Base-by-base conservation (phyloP, 148 eudicot genomes). In the Vaccinium corymbosum region DNA sequence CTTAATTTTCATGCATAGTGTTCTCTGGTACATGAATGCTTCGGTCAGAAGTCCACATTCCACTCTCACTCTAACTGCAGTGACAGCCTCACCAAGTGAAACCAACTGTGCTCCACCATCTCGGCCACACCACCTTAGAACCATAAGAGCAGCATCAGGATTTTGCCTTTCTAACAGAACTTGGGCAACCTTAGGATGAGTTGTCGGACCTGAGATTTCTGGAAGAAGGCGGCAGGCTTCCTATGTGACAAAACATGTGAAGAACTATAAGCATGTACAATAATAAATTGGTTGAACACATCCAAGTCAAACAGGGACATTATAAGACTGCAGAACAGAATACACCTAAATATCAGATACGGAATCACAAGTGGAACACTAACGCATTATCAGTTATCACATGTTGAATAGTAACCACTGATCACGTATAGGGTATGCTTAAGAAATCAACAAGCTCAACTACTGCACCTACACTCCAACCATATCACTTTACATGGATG, bases 111-210 rank as follows among this genome's bases (percentile, higher is more conserved):
- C 79, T 72, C 92, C 92, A 82, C 90, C 90, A 86, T 97, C 99
- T 87, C 84, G 90, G 57, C 99, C 98, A 81, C 92, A 92, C 96
- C 95, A 97, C 80, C 99, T 91, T 85, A 97, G 86, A 89, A 92
- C 94, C 99, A 95, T 97, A 85, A 97, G 95, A 81, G 99, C 98
- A 83, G 96, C 91, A 90, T 97, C 95, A 78, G 98, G 93, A 88
- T 91, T 88, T 85, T 90, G 89, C 88, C 98, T 92, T 88, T 97
- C 98, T 80, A 97, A 86, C 82, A 97, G 87, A 84, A 92, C 94
- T 89, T 91, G 92, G 61, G 96, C 96, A 76, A 97, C 92, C 88
- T 97, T 97, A 75, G 99, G 99, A 89, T 97, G 99, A 78, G 95
- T 90, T 59, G 92, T 90, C 80, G 98, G 95, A 86, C 93, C 88